These are phyloP conservation scores for Aspergillus sp. DNA, from an alignment of 2,329 filamentous ascomycete species.

Conservation along the genomic window DNA sequence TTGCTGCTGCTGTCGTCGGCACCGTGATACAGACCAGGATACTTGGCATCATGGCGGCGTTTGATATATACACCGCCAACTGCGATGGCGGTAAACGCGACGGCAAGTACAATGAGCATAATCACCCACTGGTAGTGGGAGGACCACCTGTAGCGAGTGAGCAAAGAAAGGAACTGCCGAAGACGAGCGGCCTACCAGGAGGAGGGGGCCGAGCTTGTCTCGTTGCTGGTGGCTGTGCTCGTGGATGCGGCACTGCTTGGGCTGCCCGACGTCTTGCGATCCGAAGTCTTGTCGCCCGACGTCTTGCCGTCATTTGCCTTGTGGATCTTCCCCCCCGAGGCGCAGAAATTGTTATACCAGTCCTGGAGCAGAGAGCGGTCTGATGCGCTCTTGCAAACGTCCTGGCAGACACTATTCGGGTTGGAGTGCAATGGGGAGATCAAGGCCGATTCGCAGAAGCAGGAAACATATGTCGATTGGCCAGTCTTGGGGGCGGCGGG, in stretches of 20 bases:
- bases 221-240: conserved; percentile 15
- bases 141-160: conserved; percentile 19
- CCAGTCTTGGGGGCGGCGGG: conserved; percentile 42
- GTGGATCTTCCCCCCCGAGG: conserved; percentile 33
- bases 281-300: too few species aligned
- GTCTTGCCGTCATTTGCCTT: too few species aligned
- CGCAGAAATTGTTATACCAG: conserved; percentile 65
- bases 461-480: conserved; percentile 51
- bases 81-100: conserved; percentile 60
- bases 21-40: conserved; percentile 24
- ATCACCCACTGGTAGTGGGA: conserved; percentile 72
- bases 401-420: conserved; percentile 53
- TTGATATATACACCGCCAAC: conserved; percentile 61
- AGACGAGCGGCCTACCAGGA: conserved; percentile 1
- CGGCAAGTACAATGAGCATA: conserved; percentile 64
- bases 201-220: conserved; percentile 5
- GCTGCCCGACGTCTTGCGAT: conserved; percentile 18
- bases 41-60: conserved; percentile 60
- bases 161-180: not conserved
- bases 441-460: conserved; percentile 61
- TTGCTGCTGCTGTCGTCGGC: conserved; percentile 13
- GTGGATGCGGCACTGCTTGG: conserved; percentile 13
- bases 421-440: conserved; percentile 51
- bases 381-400: conserved; percentile 43
- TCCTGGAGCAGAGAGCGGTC: conserved; percentile 51